Evolutionary conservation across 2,329 filamentous ascomycete species (phyloP).

Genomic region (Exophiala sp.): DNA sequence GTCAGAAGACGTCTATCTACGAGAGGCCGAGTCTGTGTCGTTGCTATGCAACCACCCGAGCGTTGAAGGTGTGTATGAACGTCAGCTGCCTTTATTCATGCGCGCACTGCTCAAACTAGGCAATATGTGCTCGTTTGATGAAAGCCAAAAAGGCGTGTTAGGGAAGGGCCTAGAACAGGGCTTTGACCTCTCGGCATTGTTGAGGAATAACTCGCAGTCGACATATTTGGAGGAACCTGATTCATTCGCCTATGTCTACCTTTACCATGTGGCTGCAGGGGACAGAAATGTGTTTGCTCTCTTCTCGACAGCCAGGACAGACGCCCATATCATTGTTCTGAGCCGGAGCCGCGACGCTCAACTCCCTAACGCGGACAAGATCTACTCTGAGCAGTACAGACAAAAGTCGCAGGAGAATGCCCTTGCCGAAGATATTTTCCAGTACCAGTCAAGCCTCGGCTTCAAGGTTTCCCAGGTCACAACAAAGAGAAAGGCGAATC

Average conservation of each 20-base stretch:
- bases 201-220: slow-evolving; percentile 59
- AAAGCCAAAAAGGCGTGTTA: slow-evolving; percentile 80
- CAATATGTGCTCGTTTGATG: slow-evolving; percentile 87
- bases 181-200: slow-evolving; percentile 76
- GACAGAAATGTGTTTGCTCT: slow-evolving; percentile 90
- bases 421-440: slow-evolving; percentile 72
- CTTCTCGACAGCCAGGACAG: slow-evolving; percentile 73
- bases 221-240: slow-evolving; percentile 67
- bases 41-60: slow-evolving; percentile 84
- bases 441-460: slow-evolving; percentile 76
- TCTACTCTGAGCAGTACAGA: slow-evolving; percentile 72
- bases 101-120: slow-evolving; percentile 84
- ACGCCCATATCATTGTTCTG: slow-evolving; percentile 83
- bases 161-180: slow-evolving; percentile 89
- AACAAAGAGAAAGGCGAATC: slow-evolving; percentile 78
- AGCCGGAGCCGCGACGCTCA: slow-evolving; percentile 75
- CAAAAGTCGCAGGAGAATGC: slow-evolving; percentile 60
- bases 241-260: slow-evolving; percentile 77
- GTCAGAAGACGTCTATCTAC: slow-evolving; percentile 78
- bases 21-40: slow-evolving; percentile 74
- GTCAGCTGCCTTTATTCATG: slow-evolving; percentile 77
- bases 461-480: slow-evolving; percentile 87
- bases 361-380: slow-evolving; percentile 80
- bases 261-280: slow-evolving; percentile 86
- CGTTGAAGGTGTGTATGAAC: slow-evolving; percentile 96